Conservation (phyloP, 306 rosid species). For the Luffa acutangula region DNA sequence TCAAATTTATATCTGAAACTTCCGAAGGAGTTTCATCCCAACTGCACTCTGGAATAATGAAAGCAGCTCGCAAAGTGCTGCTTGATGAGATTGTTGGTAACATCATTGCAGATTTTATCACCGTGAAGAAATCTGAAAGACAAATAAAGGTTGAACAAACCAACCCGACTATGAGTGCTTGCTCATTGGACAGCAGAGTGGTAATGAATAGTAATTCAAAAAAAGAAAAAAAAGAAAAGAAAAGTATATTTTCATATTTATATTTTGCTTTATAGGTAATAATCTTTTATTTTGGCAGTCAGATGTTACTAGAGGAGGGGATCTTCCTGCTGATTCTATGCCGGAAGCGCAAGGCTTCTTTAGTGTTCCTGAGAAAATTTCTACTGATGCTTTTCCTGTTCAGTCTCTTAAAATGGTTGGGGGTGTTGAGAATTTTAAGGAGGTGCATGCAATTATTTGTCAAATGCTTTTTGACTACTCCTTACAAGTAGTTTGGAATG, state of each 20-base stretch:
- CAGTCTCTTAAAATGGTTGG: conserved; percentile 54
- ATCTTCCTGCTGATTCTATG: conserved; percentile 21
- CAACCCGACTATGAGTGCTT: conserved; percentile 25
- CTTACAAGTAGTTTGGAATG: conserved; percentile 85
- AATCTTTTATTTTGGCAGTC: conserved; percentile 38
- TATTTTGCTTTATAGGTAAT: conserved; percentile 13
- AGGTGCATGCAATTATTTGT: conserved; percentile 55
- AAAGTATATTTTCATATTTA: not conserved
- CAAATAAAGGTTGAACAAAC: conserved; percentile 32
- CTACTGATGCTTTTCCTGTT: conserved; percentile 19
- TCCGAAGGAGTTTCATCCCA: conserved; percentile 75
- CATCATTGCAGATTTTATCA: conserved; percentile 56
- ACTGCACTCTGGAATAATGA: conserved; percentile 60
- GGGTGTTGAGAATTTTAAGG: conserved; percentile 64
- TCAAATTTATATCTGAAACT: conserved; percentile 40
- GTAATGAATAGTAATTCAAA: conserved; percentile 25
- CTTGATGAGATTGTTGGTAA: conserved; percentile 79
- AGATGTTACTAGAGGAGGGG: conserved; percentile 27
- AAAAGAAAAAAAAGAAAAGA: not conserved
- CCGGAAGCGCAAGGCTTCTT: conserved; percentile 20
- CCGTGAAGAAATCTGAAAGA: conserved; percentile 38
- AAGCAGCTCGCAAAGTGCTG: conserved; percentile 77
- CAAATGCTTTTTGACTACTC: conserved; percentile 52
- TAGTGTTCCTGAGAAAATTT: conserved; percentile 18
- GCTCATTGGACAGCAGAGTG: conserved; percentile 23